These are phyloP conservation scores for Casuarina equisetifolia DNA, from an alignment of 306 rosid genomes.

Conservation along the genomic window DNA sequence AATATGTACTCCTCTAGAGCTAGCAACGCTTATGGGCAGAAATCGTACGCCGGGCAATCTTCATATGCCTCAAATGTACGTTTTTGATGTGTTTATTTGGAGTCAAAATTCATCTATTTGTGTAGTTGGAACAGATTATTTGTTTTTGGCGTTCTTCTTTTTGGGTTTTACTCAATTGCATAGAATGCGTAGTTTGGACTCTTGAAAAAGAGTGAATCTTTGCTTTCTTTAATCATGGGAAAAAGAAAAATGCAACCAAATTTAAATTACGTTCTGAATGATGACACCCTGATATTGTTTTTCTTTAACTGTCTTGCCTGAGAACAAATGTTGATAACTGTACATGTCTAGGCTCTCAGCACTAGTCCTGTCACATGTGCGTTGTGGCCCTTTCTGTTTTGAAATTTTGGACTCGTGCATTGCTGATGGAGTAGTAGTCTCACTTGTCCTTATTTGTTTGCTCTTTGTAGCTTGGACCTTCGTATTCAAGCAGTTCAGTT, in stretches of 20 bases:
- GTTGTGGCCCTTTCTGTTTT: background rate
- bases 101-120: background rate
- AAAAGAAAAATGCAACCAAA: background rate
- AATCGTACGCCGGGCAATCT: slow-evolving; percentile 82
- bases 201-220: background rate
- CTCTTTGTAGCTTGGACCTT: slow-evolving; percentile 60
- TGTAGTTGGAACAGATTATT: background rate
- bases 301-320: background rate
- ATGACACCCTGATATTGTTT: background rate
- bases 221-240: background rate
- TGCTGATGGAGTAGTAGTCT: slow-evolving; percentile 9
- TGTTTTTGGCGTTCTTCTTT: background rate
- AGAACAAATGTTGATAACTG: background rate
- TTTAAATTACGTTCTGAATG: background rate
- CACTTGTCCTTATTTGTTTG: slow-evolving; percentile 15
- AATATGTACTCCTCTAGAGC: slow-evolving; percentile 90
- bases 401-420: background rate
- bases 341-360: background rate
- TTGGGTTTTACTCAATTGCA: background rate
- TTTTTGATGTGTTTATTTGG: background rate
- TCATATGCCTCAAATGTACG: slow-evolving; percentile 76
- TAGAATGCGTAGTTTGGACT: background rate
- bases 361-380: background rate
- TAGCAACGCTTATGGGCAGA: slow-evolving; percentile 73
- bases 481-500: slow-evolving; percentile 70